Evolutionary conservation across 2,329 filamentous ascomycete genomes (phyloP), one percentile per base, ranked within the genome.

Genomic region (Epichloe baconii): DNA sequence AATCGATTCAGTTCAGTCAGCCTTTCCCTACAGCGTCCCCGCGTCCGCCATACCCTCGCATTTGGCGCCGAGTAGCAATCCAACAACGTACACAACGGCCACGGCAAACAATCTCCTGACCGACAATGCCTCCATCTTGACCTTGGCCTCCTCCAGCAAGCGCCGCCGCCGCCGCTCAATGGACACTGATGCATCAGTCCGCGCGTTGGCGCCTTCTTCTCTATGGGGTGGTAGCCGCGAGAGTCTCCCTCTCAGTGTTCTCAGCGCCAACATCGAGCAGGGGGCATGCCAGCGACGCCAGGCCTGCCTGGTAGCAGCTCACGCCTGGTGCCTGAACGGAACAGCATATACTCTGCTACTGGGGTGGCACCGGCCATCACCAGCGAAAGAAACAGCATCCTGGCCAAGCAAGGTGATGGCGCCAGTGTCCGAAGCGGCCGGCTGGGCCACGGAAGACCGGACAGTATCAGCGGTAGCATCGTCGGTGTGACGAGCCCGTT

Each of bases 91-190:
- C 65, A 78, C 75, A 48, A 79, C 78, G n/a, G 86, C 86, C 2
- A 91, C 85, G 0, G 86, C 87, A 49, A 89, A 90, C 67, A 88
- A 87, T 59, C 75, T 91, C 5, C 72, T 91, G 36, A 88, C 85
- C 1, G 88, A 94, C 65, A 88, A 94, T 63, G 88, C 88, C 21
- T 91, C 86, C 26, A 90, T 94, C 58, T 70, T 94, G 54, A 94
- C 88, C 0, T 74, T 94, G 14, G 88, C 88, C 2, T 91, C 86
- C 4, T 90, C 86, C 0, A 88, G 84, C 56, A 88, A 91, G 68
- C 80, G 84, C 38, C 78, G 83, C 31, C 82, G 88, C 37, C 79
- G 87, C 47, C 79, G 86, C 54, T 90, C 86, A 34, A 82, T 91
- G 67, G 88, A 93, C 65, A 93, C 88, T 0, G 86, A 93, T 63